Conservation (phyloP, 2,329 filamentous ascomycete species). For the Pseudogymnoascus sp. region DNA sequence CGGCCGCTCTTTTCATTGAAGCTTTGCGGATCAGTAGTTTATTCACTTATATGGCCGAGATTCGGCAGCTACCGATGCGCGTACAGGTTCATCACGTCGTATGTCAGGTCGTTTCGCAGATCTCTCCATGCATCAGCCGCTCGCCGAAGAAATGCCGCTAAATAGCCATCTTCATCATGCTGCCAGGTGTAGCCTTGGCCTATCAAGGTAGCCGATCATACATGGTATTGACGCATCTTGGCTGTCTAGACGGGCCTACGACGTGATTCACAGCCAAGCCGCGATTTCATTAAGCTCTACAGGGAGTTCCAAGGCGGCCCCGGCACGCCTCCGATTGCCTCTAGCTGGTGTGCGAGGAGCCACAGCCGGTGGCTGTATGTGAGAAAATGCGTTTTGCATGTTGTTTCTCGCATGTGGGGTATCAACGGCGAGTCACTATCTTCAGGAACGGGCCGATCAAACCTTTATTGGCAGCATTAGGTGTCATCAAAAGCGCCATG, state of each 20-base stretch:
- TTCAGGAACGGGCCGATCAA: background rate
- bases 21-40: background rate
- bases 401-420: background rate
- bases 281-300: background rate
- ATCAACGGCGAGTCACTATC: background rate
- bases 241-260: background rate
- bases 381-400: background rate
- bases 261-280: background rate
- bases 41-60: background rate
- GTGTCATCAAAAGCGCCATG: background rate
- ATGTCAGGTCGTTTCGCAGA: background rate
- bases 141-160: constrained; percentile 2
- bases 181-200: constrained; percentile 32
- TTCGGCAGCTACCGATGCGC: background rate
- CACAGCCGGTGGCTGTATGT: background rate
- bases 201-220: background rate
- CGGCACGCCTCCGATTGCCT: background rate
- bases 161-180: constrained; percentile 41
- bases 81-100: background rate
- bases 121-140: background rate
- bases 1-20: background rate
- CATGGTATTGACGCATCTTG: background rate
- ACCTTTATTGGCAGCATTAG: background rate
- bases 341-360: background rate
- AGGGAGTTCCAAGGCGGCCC: background rate